Evolutionary conservation across 148 eudicot species (phyloP).

Genomic region (Cornus kousa): DNA sequence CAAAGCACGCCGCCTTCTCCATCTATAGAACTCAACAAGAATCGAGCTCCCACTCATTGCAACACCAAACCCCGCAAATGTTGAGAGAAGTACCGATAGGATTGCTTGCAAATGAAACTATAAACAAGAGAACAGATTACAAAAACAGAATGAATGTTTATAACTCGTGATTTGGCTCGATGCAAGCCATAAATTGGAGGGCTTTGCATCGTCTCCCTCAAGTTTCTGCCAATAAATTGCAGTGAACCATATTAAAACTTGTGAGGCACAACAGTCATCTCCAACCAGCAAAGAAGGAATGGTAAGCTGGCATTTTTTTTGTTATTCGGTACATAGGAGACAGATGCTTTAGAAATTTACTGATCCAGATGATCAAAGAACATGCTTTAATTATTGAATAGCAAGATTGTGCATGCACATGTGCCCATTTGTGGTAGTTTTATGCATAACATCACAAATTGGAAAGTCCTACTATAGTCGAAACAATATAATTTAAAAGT

Average conservation of each 20-base stretch:
- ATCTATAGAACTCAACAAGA: slow-evolving; percentile 49
- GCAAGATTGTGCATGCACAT: no score
- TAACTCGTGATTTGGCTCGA: no score
- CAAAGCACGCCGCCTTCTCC: slow-evolving; percentile 36
- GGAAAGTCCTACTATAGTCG: no score
- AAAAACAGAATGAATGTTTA: not conserved
- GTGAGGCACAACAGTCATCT: not conserved
- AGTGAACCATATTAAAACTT: not conserved
- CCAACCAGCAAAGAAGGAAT: no score
- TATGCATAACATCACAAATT: no score
- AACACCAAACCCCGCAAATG: slow-evolving; percentile 80
- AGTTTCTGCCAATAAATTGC: not conserved
- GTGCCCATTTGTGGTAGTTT: no score
- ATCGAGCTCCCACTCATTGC: slow-evolving; percentile 79
- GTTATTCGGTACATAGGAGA: no score
- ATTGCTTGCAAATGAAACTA: slow-evolving; percentile 76
- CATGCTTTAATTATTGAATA: no score
- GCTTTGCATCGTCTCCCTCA: not conserved
- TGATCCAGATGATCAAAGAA: no score
- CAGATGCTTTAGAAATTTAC: no score
- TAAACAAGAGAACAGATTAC: not conserved
- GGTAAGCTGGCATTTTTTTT: no score
- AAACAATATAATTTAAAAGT: no score
- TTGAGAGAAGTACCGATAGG: slow-evolving; percentile 69
- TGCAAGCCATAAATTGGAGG: not conserved